These are phyloP conservation scores for Rhizopogon vesiculosus DNA, from an alignment of 768 basidiomycete genomes.

Conservation along the genomic window DNA sequence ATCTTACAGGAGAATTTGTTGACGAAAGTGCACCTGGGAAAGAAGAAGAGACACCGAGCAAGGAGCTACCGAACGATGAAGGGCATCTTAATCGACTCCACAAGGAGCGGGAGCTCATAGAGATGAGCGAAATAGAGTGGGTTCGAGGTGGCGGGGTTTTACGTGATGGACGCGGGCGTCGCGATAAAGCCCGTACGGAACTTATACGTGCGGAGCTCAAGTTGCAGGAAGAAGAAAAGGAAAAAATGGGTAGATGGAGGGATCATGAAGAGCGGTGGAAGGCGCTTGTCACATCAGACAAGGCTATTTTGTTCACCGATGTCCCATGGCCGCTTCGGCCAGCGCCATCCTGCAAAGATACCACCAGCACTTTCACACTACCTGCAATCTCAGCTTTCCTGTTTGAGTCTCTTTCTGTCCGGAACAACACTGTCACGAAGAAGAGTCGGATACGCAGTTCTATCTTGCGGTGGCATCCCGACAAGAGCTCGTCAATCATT, in stretches of 20 bases:
- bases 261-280: slow-evolving; percentile 51
- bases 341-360: slow-evolving; percentile 10
- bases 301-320: slow-evolving; percentile 38
- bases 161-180: slow-evolving; percentile 42
- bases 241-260: slow-evolving; percentile 41
- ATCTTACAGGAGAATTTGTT: not conserved
- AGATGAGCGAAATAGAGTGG: slow-evolving; percentile 54
- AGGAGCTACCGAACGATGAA: slow-evolving; percentile 5
- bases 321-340: slow-evolving; percentile 59
- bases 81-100: slow-evolving; percentile 17
- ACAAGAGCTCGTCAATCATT: slow-evolving; percentile 49
- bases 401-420: slow-evolving; percentile 38
- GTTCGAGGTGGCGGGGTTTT: slow-evolving; percentile 55
- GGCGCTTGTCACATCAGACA: slow-evolving; percentile 26
- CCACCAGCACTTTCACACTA: slow-evolving; percentile 31
- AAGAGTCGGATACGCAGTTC: slow-evolving; percentile 56
- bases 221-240: slow-evolving; percentile 37
- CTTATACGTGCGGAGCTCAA: slow-evolving; percentile 43
- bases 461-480: slow-evolving; percentile 65
- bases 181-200: slow-evolving; percentile 48
- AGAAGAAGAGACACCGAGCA: not conserved
- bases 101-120: slow-evolving; percentile 37
- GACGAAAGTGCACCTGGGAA: not conserved
- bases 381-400: slow-evolving; percentile 46
- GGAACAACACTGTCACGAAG: slow-evolving; percentile 34